phyloP scores from a whole-genome alignment of 768 basidiomycete species.

The Agaricus blazei region DNA sequence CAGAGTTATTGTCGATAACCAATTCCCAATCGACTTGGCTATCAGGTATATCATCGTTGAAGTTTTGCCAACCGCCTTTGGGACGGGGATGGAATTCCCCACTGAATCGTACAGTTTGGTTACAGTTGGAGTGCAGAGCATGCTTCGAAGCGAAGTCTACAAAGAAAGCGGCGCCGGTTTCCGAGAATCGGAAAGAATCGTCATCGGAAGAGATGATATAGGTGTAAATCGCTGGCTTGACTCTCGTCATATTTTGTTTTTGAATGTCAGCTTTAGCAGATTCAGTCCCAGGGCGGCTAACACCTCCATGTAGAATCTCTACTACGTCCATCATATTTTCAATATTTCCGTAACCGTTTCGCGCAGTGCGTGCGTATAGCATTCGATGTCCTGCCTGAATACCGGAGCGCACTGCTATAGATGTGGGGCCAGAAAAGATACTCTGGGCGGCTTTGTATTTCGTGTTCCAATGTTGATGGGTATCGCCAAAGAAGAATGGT shows the following conservation, averaged over 20 bases:
- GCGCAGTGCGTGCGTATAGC: conserved; percentile 64
- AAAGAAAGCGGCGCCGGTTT: conserved; percentile 84
- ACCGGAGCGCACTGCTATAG: conserved; percentile 58
- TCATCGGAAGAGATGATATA: conserved; percentile 77
- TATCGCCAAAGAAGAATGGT: conserved; percentile 53
- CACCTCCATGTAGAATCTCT: conserved; percentile 45
- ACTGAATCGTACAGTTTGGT: conserved; percentile 58
- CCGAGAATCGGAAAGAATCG: conserved; percentile 76
- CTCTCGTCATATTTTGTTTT: conserved; percentile 28
- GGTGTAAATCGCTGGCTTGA: conserved; percentile 83
- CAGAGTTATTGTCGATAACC: conserved; percentile 82
- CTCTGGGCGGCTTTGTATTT: conserved; percentile 65
- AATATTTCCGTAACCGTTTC: conserved; percentile 60
- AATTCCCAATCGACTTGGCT: conserved; percentile 69
- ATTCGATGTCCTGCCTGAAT: conserved; percentile 71
- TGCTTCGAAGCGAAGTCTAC: conserved; percentile 87
- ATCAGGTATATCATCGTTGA: conserved; percentile 51
- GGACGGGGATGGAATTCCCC: conserved; percentile 81
- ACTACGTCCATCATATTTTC: conserved; percentile 42
- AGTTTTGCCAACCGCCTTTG: conserved; percentile 60
- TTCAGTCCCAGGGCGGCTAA: conserved; percentile 3
- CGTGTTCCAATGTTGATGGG: conserved; percentile 61
- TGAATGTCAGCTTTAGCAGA: neutral
- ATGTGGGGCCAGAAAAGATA: conserved; percentile 60
- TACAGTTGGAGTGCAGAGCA: conserved; percentile 76